Percentiles rank a stretch among this genome's conserved stretches.
Evolutionary conservation across 495 filamentous ascomycete genomes (phyloP).

Genomic region (Neurospora sp.): DNA sequence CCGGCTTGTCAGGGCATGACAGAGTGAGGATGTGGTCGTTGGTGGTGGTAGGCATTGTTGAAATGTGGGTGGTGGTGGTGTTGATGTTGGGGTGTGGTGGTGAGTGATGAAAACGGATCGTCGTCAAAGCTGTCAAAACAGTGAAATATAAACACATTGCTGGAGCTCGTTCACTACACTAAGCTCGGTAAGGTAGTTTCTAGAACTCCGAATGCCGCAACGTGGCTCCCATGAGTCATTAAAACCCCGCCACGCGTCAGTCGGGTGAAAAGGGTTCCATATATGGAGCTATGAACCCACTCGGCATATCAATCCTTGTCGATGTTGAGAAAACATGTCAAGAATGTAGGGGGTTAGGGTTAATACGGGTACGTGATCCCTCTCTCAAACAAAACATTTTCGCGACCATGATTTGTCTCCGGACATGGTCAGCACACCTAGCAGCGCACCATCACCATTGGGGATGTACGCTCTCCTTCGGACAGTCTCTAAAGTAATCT

Average conservation of each 20-base stretch:
- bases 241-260: background rate
- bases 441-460: background rate
- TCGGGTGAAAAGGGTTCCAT: background rate
- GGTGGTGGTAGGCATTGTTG: constrained; percentile 15
- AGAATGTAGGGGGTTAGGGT: background rate
- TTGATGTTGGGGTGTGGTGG: background rate
- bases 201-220: background rate
- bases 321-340: background rate
- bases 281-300: background rate
- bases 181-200: too few species aligned
- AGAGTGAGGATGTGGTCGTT: constrained; percentile 61
- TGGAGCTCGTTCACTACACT: too few species aligned
- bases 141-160: background rate
- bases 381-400: background rate
- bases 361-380: background rate
- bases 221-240: background rate
- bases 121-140: background rate
- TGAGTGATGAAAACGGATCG: background rate
- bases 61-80: constrained; percentile 7
- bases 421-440: background rate
- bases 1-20: constrained; percentile 63
- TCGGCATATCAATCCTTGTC: background rate
- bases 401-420: too few species aligned
- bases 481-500: too few species aligned
- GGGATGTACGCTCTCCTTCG: too few species aligned